These are phyloP conservation scores for Knufia petricola DNA, from an alignment of 2,329 filamentous ascomycete species.

Conservation along the genomic window DNA sequence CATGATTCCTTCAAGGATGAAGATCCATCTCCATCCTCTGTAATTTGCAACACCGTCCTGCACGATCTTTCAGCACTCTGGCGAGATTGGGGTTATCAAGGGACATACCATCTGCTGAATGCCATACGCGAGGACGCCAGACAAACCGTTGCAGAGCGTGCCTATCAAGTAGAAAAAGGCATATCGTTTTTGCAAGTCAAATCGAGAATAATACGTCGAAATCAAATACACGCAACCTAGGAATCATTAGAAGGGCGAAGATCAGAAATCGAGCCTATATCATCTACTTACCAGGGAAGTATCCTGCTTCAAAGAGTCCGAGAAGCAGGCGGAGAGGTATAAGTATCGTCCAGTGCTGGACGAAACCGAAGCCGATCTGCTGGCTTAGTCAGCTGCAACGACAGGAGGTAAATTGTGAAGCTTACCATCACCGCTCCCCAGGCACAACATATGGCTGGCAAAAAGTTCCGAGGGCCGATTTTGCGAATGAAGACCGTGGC, in stretches of 20 bases:
- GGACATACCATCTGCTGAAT: conserved; percentile 33
- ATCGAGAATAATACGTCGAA: conserved; percentile 14
- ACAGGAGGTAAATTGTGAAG: no score
- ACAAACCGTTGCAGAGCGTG: conserved; percentile 38
- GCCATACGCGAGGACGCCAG: conserved; percentile 38
- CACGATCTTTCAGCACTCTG: no score
- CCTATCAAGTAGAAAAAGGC: conserved; percentile 42
- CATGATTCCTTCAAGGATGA: conserved; percentile 39
- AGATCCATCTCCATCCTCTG: conserved; percentile 52
- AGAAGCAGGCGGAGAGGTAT: conserved; percentile 35
- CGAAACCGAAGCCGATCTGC: conserved; percentile 22
- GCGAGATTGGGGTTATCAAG: no score
- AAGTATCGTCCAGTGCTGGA: conserved; percentile 18
- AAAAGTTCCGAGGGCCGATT: conserved; percentile 40
- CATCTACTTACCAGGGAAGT: no score
- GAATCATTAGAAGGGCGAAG: no score
- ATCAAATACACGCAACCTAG: conserved; percentile 6
- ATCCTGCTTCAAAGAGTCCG: conserved; percentile 52
- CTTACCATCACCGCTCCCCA: conserved; percentile 39
- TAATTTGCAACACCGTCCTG: conserved; percentile 35
- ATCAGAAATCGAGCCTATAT: no score
- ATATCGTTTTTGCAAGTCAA: conserved; percentile 31
- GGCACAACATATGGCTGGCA: conserved; percentile 26
- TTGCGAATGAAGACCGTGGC: conserved; percentile 59
- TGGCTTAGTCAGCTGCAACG: no score